A percentile compares a stretch with the other conserved stretches of the same genome.
Conservation (phyloP, 2,329 filamentous ascomycete species). For the Xylariaceae sp. region DNA sequence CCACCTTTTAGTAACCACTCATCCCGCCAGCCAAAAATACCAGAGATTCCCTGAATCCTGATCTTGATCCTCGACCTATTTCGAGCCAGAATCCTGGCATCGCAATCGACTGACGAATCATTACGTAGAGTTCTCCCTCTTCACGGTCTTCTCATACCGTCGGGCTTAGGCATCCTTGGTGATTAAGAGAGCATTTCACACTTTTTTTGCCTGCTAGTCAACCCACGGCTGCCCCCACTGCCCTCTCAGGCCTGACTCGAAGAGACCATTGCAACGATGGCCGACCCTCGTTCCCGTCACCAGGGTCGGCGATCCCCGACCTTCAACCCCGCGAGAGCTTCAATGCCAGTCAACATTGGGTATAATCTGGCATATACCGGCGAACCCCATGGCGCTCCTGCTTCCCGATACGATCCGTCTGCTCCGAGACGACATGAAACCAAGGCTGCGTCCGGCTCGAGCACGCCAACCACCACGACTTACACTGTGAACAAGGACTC, state of each 20-base stretch:
- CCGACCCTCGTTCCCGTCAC: constrained; percentile 42
- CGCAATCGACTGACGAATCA: neutral
- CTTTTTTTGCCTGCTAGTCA: neutral
- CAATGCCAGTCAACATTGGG: constrained; percentile 46
- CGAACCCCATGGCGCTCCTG: constrained; percentile 50
- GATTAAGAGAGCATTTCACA: neutral
- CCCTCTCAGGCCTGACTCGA: neutral
- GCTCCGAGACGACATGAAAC: constrained; percentile 32
- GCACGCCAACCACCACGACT: constrained; percentile 44
- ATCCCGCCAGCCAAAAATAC: neutral
- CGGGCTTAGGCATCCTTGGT: neutral
- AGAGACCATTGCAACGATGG: constrained; percentile 35
- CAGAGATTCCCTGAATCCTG: neutral
- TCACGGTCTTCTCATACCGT: neutral
- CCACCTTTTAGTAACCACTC: neutral
- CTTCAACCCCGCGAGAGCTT: constrained; percentile 47
- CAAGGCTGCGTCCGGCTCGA: constrained; percentile 19
- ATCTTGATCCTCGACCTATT: neutral
- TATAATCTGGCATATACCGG: constrained; percentile 47
- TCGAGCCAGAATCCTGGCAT: neutral
- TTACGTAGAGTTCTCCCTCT: neutral
- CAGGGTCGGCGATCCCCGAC: constrained; percentile 40
- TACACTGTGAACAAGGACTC: constrained; percentile 53
- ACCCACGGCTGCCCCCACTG: neutral
- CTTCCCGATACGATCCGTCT: constrained; percentile 32